These are phyloP conservation scores for Grosmannia huntii DNA, from an alignment of 2,329 filamentous ascomycete species.

Conservation along the genomic window DNA sequence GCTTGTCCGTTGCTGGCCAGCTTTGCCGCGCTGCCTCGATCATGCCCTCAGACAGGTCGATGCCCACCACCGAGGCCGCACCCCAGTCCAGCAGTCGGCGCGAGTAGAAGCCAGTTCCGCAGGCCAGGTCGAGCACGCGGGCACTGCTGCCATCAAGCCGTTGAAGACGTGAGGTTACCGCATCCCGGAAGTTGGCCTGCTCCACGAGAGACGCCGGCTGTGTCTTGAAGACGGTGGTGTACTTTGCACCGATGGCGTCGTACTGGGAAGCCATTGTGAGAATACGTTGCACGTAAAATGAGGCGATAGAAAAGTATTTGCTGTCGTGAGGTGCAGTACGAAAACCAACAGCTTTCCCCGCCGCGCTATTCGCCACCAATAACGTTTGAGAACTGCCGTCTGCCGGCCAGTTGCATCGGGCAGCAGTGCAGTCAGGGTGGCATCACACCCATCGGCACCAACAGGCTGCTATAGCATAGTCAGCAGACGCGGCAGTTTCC, in stretches of 20 bases:
- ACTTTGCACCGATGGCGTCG: conserved; percentile 9
- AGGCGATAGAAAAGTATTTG: too few relatives aligned
- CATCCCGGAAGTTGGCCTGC: conserved; percentile 6
- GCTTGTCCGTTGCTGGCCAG: not conserved
- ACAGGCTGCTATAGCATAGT: not conserved
- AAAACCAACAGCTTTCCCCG: too few relatives aligned
- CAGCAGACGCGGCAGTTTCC: too few relatives aligned
- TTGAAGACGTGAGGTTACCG: conserved; percentile 4
- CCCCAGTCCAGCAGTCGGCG: conserved; percentile 21
- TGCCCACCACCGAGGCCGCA: conserved; percentile 19
- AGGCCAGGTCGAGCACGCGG: conserved; percentile 24
- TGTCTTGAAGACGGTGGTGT: conserved; percentile 8
- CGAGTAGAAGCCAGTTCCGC: conserved; percentile 23
- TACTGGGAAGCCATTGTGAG: conserved; percentile 9
- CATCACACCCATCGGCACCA: not conserved
- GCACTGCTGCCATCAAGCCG: not conserved
- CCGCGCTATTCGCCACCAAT: not conserved
- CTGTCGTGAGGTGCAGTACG: too few relatives aligned
- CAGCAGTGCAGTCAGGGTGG: not conserved
- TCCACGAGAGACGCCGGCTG: conserved; percentile 9
- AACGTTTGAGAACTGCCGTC: not conserved
- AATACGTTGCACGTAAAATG: too few relatives aligned
- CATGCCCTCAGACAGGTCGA: conserved; percentile 24
- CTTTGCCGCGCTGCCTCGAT: conserved; percentile 16
- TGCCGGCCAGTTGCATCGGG: not conserved